A percentile compares a stretch with the other conserved stretches of the same genome.
Evolutionary conservation across 2,329 filamentous ascomycete genomes (phyloP).

Genomic region (Orbilia blumenaviensis): DNA sequence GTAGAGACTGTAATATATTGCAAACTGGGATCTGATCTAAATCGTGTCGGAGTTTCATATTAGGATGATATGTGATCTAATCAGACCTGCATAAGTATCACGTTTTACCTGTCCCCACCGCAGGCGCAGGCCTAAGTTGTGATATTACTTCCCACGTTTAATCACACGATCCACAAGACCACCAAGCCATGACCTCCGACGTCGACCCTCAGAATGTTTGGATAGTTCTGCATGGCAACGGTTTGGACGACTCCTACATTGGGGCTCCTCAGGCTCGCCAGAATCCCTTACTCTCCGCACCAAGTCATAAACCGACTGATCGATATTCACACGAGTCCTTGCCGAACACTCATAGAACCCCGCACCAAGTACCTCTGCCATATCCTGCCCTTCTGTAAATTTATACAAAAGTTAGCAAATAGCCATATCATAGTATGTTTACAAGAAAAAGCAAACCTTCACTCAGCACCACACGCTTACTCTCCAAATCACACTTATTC

Average conservation of each 20-base stretch:
- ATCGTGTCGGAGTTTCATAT: too few species aligned
- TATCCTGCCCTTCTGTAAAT: not conserved
- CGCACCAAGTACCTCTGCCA: not conserved
- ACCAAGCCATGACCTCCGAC: not conserved
- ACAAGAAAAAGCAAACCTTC: constrained; percentile 76
- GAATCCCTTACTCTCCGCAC: not conserved
- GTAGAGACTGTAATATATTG: too few species aligned
- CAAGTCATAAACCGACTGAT: not conserved
- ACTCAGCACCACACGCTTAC: constrained; percentile 86
- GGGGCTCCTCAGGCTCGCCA: not conserved
- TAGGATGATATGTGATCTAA: too few species aligned
- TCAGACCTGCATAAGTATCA: too few species aligned
- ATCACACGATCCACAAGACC: not conserved
- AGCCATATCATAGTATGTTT: constrained; percentile 62
- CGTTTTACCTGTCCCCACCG: too few species aligned
- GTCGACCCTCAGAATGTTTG: too few species aligned
- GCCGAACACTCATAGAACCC: not conserved
- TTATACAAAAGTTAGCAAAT: not conserved
- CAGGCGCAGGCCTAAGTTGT: too few species aligned
- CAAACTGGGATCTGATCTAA: too few species aligned
- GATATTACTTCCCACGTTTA: too few species aligned
- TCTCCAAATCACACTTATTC: constrained; percentile 98
- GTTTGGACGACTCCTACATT: not conserved
- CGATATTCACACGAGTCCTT: not conserved
- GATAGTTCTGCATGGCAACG: not conserved